Percentiles rank a stretch among this genome's conserved stretches.
Conservation (phyloP, 441 rosid genomes). For the Aleurites moluccanus region DNA sequence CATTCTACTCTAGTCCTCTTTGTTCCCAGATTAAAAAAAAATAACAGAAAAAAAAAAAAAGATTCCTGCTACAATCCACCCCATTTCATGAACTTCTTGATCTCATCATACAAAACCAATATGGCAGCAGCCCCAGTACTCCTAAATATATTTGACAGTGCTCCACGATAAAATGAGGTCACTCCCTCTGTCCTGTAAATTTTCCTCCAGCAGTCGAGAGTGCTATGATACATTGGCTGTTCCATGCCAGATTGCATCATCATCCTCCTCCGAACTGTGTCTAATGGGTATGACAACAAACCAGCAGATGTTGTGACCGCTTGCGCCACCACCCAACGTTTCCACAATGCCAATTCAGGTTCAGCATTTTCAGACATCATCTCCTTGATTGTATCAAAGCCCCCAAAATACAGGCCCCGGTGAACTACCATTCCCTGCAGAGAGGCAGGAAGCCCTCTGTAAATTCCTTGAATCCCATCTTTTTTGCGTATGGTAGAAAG, state of each 20-base stretch:
- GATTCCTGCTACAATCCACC: slow-evolving; percentile 47
- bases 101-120: slow-evolving; percentile 82
- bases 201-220: slow-evolving; percentile 80
- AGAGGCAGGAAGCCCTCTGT: slow-evolving; percentile 89
- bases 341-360: slow-evolving; percentile 72
- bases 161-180: slow-evolving; percentile 84
- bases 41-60: neutral
- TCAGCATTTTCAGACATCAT: slow-evolving; percentile 51
- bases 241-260: slow-evolving; percentile 97
- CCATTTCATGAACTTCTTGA: slow-evolving; percentile 85
- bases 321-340: slow-evolving; percentile 91
- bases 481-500: slow-evolving; percentile 57
- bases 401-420: slow-evolving; percentile 86
- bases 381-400: slow-evolving; percentile 90
- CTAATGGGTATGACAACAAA: slow-evolving; percentile 77
- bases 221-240: slow-evolving; percentile 60
- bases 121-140: slow-evolving; percentile 93
- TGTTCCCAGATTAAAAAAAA: slow-evolving; percentile 6
- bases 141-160: slow-evolving; percentile 78
- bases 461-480: slow-evolving; percentile 81
- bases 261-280: slow-evolving; percentile 85
- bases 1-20: slow-evolving; percentile 27
- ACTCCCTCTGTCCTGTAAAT: slow-evolving; percentile 75
- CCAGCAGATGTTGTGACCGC: slow-evolving; percentile 91
- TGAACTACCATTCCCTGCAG: slow-evolving; percentile 84